phyloP scores from a whole-genome alignment of 164 flowering plant species.

The Macadamia integrifolia region DNA sequence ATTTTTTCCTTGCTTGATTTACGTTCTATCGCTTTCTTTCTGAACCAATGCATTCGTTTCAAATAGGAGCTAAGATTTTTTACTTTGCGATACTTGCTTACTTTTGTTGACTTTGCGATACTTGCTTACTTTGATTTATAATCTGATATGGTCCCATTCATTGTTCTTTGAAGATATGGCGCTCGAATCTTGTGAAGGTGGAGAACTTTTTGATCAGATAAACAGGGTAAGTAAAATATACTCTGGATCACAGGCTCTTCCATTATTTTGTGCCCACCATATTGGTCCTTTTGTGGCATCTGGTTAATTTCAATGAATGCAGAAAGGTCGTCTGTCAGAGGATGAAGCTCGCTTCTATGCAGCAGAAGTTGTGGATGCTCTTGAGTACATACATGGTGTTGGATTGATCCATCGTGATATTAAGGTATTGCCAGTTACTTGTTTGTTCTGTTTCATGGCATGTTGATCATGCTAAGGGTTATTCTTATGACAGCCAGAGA shows the following conservation, averaged over 20 bases:
- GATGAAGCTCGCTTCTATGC: conserved; percentile 93
- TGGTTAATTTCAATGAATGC: conserved; percentile 24
- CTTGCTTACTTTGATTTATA: not conserved
- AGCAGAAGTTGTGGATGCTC: conserved; percentile 97
- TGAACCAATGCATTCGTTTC: not conserved
- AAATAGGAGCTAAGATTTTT: conserved; percentile 4
- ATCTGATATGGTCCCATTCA: conserved; percentile 18
- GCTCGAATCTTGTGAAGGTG: conserved; percentile 99
- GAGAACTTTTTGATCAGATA: conserved; percentile 98
- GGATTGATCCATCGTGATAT: conserved; percentile 98
- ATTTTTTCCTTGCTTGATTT: not conserved
- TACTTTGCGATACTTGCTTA: conserved; percentile 1
- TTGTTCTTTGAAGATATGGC: conserved; percentile 80
- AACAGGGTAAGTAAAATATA: conserved; percentile 59
- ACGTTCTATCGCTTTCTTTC: not conserved
- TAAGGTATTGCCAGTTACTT: conserved; percentile 47
- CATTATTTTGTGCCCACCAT: conserved; percentile 1
- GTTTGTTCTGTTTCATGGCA: conserved; percentile 5
- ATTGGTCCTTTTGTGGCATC: not conserved
- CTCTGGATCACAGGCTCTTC: not conserved
- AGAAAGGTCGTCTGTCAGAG: conserved; percentile 90
- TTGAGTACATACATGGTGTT: conserved; percentile 88
- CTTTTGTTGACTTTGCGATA: not conserved
- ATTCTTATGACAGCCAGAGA: conserved; percentile 78
- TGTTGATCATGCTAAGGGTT: conserved; percentile 23